These are phyloP conservation scores for Xerocomus potaroensis DNA, from an alignment of 768 basidiomycete species.

Conservation along the genomic window DNA sequence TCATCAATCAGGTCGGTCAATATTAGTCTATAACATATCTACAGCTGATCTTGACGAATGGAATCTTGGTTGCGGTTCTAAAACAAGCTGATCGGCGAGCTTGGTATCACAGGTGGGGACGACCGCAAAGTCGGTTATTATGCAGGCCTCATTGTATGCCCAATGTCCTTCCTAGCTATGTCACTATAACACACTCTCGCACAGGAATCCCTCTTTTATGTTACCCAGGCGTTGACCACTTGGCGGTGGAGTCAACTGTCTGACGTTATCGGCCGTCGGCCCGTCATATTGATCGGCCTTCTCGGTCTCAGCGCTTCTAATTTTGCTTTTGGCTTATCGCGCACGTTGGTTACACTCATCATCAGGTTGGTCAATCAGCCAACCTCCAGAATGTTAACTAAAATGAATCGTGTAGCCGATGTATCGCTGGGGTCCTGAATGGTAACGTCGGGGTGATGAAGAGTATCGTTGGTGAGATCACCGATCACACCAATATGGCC, in stretches of 20 bases:
- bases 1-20: conserved; percentile 50
- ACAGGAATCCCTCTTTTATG: conserved; percentile 52
- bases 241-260: conserved; percentile 48
- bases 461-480: conserved; percentile 63
- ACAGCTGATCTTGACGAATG: background rate
- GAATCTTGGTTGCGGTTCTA: no score
- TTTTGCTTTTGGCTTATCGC: conserved; percentile 59
- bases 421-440: conserved; percentile 62
- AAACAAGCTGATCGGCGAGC: conserved; percentile 52
- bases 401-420: conserved; percentile 41
- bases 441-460: conserved; percentile 75
- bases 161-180: background rate
- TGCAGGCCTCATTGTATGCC: conserved; percentile 52
- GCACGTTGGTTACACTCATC: conserved; percentile 52
- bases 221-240: conserved; percentile 41
- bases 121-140: conserved; percentile 65
- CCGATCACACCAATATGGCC: conserved; percentile 55
- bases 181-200: background rate
- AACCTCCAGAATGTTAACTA: background rate
- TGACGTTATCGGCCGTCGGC: conserved; percentile 46
- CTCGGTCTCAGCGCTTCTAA: conserved; percentile 47
- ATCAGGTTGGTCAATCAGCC: conserved; percentile 40
- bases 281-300: conserved; percentile 41
- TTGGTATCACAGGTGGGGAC: conserved; percentile 63
- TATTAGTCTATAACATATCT: background rate